Base-by-base conservation (phyloP, 257 asterid genomes). In the Thymus mandschuricus region DNA sequence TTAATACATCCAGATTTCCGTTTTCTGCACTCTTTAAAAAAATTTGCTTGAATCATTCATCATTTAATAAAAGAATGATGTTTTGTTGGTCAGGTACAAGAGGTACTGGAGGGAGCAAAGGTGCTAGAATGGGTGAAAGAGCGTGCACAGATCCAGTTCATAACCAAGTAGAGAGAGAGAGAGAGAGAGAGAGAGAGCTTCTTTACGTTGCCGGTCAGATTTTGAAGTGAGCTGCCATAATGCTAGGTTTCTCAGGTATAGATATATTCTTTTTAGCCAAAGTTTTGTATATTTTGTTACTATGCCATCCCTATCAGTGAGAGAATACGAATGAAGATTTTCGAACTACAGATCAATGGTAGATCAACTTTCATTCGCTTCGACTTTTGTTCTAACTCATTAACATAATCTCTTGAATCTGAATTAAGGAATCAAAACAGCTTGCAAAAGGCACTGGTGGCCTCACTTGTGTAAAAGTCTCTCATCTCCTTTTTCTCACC, bases 111-210 rank as follows among this genome's bases (percentile, higher is more conserved):
- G 83, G 98, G 97, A 78, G 96, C 96, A 51, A 88, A 92, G 78
- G 98, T 95, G 75, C 97, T 95, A 1, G 97, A 95, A 76, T 95
- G 97, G 95, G 89, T 95, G 2, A 86, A 86, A 81, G 92, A 86
- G 74, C 86, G 86, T 60, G 89, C 97, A 27, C 88, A 92, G 3
- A 77, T 95, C 64, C 89, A 80, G 78, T 89, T 86, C 81, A 83
- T 74, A 73, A 89, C 87, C 70, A 76, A 81, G 79, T 86, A 78
- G 44, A 58, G 41, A 58, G 27, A 43, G 48, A 3, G 6, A 38
- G 43, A 6, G 43, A 38, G 43, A 38, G 43, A 38, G 43, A 43
- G 10, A 44, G 11, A 44, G 49, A 44, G 8, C 29, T 46, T 46
- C 15, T 72, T 15, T 28, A 33, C 68, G 33, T 38, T n/a, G 38